Conservation (phyloP, 495 filamentous ascomycete genomes). For the Penicillium crystallinum region DNA sequence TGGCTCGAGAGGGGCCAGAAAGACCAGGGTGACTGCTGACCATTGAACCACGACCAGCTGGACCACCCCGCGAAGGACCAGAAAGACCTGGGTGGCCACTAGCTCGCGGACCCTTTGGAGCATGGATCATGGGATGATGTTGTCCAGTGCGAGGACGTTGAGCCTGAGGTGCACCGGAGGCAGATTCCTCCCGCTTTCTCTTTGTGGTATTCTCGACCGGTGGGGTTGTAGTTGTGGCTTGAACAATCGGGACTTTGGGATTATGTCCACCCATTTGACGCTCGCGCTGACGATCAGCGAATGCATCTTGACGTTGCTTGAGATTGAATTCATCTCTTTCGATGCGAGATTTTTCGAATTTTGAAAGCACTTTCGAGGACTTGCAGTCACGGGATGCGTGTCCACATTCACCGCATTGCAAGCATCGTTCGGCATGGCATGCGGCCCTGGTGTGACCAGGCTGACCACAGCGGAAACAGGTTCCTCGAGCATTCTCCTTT, state of each 20-base stretch:
- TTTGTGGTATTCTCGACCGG: constrained; percentile 26
- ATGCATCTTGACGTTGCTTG: constrained; percentile 25
- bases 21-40: not conserved
- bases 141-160: constrained; percentile 23
- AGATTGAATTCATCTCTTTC: constrained; percentile 30
- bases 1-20: not conserved
- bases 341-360: constrained; percentile 30
- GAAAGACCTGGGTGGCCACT: constrained; percentile 1
- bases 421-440: constrained; percentile 42
- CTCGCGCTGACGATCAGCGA: constrained; percentile 35
- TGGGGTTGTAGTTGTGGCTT: constrained; percentile 22
- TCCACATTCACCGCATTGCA: constrained; percentile 44
- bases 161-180: constrained; percentile 23
- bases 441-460: constrained; percentile 32
- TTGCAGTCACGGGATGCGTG: constrained; percentile 35
- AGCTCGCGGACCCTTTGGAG: constrained; percentile 11
- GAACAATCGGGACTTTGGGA: constrained; percentile 41
- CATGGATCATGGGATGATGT: constrained; percentile 16
- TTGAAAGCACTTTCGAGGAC: constrained; percentile 28
- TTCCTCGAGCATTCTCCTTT: constrained; percentile 29
- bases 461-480: constrained; percentile 42
- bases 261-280: constrained; percentile 44
- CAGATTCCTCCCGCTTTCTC: constrained; percentile 39
- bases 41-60: not conserved
- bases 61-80: not conserved